Conservation (phyloP, 305 asterid species). For the Fraxinus paxiana region DNA sequence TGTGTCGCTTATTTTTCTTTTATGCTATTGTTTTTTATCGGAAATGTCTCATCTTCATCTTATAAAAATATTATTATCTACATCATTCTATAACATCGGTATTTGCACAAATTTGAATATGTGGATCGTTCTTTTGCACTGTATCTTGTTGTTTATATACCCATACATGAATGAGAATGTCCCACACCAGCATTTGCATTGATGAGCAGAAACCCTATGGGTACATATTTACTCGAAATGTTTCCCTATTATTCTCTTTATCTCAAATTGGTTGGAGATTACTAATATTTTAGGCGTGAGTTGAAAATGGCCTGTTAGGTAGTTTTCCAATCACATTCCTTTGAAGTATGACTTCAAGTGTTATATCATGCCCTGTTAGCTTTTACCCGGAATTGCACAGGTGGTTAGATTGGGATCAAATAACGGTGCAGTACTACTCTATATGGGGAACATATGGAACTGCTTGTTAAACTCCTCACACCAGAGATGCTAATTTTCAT, state of each 20-base stretch:
- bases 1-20: background rate
- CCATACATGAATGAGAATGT: background rate
- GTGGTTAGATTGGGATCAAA: background rate
- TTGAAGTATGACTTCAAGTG: background rate
- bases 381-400: background rate
- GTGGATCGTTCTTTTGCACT: background rate
- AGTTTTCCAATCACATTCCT: background rate
- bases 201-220: background rate
- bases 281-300: background rate
- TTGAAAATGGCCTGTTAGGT: background rate
- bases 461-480: background rate
- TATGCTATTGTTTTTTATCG: background rate
- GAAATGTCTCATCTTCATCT: background rate
- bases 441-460: background rate
- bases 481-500: background rate
- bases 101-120: background rate
- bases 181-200: background rate
- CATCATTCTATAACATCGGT: background rate
- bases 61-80: background rate
- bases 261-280: background rate
- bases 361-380: background rate
- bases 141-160: background rate
- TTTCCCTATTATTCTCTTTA: background rate
- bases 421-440: background rate
- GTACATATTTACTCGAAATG: background rate